Evolutionary conservation across 1,139 yeast genomes (phyloP).

Genomic region (Yamadazyma siamensis): DNA sequence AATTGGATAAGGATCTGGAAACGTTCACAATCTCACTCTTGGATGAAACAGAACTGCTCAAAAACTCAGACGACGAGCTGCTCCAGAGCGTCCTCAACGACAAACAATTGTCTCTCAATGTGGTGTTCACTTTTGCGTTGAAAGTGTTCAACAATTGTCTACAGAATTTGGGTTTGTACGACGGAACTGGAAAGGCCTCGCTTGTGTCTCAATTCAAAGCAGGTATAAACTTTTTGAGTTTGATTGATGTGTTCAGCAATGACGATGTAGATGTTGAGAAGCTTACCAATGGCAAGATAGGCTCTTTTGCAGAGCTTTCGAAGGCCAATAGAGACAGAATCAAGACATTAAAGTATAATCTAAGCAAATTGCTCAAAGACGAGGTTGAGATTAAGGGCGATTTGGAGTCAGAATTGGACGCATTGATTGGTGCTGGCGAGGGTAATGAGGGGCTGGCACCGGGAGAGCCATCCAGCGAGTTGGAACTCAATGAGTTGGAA

Average conservation of each 20-base stretch:
- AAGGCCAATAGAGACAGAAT: conserved; percentile 29
- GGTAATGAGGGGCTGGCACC: conserved; percentile 3
- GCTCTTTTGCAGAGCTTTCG: conserved; percentile 23
- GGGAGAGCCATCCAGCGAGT: background rate
- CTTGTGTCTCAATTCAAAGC: conserved; percentile 35
- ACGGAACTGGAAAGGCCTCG: conserved; percentile 23
- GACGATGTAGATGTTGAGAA: conserved; percentile 30
- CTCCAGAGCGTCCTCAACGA: conserved; percentile 48
- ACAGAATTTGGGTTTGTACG: conserved; percentile 23
- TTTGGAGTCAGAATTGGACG: conserved; percentile 19
- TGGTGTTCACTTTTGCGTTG: conserved; percentile 60
- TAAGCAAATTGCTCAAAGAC: conserved; percentile 38
- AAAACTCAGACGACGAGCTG: conserved; percentile 39
- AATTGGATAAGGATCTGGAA: conserved; percentile 49
- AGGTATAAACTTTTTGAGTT: conserved; percentile 31
- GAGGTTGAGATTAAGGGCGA: conserved; percentile 28
- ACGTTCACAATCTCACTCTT: conserved; percentile 54
- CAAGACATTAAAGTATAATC: conserved; percentile 38
- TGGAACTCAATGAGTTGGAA: no score
- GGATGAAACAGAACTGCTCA: conserved; percentile 59
- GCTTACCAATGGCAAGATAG: conserved; percentile 31
- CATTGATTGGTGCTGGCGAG: conserved; percentile 3
- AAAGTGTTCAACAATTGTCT: conserved; percentile 54
- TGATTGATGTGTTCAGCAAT: conserved; percentile 27
- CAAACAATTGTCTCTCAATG: conserved; percentile 52